Conservation (phyloP, 2,329 filamentous ascomycete genomes). For the Pyricularia sp. region DNA sequence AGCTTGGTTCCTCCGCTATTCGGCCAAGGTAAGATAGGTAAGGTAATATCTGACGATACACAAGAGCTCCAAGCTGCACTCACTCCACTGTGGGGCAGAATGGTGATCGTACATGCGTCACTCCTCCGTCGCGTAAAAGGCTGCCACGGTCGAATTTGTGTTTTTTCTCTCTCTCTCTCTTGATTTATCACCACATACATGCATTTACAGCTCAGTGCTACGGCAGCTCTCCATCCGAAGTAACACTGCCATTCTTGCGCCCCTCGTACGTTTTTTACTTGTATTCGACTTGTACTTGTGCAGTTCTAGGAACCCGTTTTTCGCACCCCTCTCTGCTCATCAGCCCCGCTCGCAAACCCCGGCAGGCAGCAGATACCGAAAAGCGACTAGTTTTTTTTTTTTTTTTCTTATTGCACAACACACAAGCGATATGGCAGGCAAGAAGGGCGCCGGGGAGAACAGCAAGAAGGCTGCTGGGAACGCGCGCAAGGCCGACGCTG, state of each 20-base stretch:
- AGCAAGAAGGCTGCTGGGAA: slow-evolving; percentile 84
- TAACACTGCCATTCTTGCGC: neutral
- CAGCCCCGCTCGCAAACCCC: neutral
- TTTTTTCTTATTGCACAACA: neutral
- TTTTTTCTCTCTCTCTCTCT: neutral
- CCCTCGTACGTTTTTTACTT: neutral
- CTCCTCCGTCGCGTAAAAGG: neutral
- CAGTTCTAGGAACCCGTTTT: neutral
- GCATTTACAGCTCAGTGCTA: neutral
- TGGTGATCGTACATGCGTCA: neutral
- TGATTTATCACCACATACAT: neutral
- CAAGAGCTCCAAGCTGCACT: neutral
- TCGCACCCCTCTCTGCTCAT: neutral
- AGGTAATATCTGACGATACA: neutral
- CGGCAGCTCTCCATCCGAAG: neutral
- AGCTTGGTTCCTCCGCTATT: neutral
- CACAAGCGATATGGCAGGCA: slow-evolving; percentile 46
- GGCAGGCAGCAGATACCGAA: neutral
- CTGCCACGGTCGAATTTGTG: neutral
- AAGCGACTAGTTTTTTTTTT: neutral
- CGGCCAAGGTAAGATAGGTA: neutral
- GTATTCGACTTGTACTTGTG: neutral
- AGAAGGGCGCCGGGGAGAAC: slow-evolving; percentile 68
- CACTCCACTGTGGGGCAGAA: neutral
- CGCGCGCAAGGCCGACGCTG: slow-evolving; percentile 82